Evolutionary conservation across 441 rosid genomes (phyloP).

Genomic region (Brassica hybrid): DNA sequence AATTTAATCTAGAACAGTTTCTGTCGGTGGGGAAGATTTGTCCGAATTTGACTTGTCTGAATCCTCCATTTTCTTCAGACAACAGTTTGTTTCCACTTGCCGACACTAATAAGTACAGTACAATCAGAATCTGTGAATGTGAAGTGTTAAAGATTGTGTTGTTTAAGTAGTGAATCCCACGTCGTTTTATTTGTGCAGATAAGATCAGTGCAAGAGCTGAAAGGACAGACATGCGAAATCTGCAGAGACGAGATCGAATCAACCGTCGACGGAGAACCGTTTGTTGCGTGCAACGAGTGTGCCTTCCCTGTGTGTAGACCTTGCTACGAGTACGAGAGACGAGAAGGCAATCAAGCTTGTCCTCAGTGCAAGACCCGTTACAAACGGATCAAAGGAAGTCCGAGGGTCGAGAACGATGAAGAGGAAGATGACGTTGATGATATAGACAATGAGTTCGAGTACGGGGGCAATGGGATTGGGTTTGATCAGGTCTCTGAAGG

Average conservation of each 20-base stretch:
- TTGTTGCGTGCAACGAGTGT: slow-evolving; percentile 94
- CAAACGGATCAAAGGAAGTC: slow-evolving; percentile 54
- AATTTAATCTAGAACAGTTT: not conserved
- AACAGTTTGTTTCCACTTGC: not conserved
- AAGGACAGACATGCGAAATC: slow-evolving; percentile 77
- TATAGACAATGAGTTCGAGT: slow-evolving; percentile 76
- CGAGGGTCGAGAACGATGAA: slow-evolving; percentile 82
- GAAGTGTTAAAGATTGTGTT: slow-evolving; percentile 2
- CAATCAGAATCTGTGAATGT: slow-evolving; percentile 13
- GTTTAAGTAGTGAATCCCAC: not conserved
- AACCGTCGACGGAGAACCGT: slow-evolving; percentile 69
- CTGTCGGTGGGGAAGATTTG: slow-evolving; percentile 40
- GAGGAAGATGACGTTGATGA: slow-evolving; percentile 87
- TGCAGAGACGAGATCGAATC: slow-evolving; percentile 81
- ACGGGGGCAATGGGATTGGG: slow-evolving; percentile 46
- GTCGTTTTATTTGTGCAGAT: slow-evolving; percentile 50
- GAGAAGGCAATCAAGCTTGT: slow-evolving; percentile 81
- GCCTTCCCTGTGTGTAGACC: slow-evolving; percentile 91
- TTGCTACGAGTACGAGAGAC: slow-evolving; percentile 79
- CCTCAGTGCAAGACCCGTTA: slow-evolving; percentile 39
- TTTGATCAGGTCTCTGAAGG: slow-evolving; percentile 56
- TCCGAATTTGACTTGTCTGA: not conserved
- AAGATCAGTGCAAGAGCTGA: slow-evolving; percentile 77
- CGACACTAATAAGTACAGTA: slow-evolving; percentile 19
- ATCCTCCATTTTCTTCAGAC: not conserved